phyloP scores from a whole-genome alignment of 129 eudicot genomes.

The Tanacetum coccineum region DNA sequence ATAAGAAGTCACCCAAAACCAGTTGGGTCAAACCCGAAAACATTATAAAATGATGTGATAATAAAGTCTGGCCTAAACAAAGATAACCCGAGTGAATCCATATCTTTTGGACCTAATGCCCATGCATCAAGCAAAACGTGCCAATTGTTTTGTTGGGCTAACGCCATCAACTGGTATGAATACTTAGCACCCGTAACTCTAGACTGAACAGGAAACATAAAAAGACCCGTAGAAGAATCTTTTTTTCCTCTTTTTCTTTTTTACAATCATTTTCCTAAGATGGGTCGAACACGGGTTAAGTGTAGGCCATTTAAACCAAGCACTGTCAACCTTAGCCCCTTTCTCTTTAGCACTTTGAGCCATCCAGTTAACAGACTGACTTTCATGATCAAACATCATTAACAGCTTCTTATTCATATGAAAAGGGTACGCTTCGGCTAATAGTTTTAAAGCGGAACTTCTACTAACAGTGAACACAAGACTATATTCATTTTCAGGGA shows the following conservation, averaged over 20 bases:
- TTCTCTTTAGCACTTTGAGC: slow-evolving; percentile 56
- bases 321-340: slow-evolving; percentile 58
- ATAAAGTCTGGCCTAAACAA: slow-evolving; percentile 63
- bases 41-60: slow-evolving; percentile 57
- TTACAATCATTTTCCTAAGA: slow-evolving; percentile 40
- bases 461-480: slow-evolving; percentile 55
- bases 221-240: slow-evolving; percentile 53
- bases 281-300: slow-evolving; percentile 54
- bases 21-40: slow-evolving; percentile 62
- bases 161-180: slow-evolving; percentile 67
- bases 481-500: slow-evolving; percentile 56
- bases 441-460: slow-evolving; percentile 52
- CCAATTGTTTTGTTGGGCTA: slow-evolving; percentile 69
- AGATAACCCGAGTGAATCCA: slow-evolving; percentile 67
- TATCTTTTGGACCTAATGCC: slow-evolving; percentile 69
- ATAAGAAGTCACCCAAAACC: slow-evolving; percentile 68
- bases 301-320: slow-evolving; percentile 60
- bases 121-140: slow-evolving; percentile 70
- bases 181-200: slow-evolving; percentile 65
- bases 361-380: slow-evolving; percentile 62
- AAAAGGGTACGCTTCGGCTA: slow-evolving; percentile 58
- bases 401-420: slow-evolving; percentile 44
- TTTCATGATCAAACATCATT: slow-evolving; percentile 63
- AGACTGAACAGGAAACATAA: slow-evolving; percentile 65
- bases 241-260: slow-evolving; percentile 52